Evolutionary conservation across 495 filamentous ascomycete genomes (phyloP), one percentile per base, ranked within the genome.

Genomic region (Penicilliopsis zonata): DNA sequence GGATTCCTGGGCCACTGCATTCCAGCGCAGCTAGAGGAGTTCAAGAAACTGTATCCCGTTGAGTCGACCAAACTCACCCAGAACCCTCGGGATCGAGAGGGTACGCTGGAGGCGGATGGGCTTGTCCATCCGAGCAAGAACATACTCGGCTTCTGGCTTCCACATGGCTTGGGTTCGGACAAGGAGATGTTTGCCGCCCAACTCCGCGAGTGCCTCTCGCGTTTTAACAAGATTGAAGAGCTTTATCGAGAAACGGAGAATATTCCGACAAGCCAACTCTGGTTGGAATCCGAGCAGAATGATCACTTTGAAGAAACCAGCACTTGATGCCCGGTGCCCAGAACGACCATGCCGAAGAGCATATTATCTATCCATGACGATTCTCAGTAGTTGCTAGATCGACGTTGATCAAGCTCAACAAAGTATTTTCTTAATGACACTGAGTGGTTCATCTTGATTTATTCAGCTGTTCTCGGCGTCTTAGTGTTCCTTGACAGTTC

Each of bases 71-170:
- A 3, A 22, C 20, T 32, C 13, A 3, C 12, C 13, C 16, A 32
- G 13, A 4, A 3, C 5, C 30, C 30, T 8, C 16, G 18, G 13
- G 30, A 19, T n/a, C 4, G 30, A 2, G 30, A 21, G 30, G 12
- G 17, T 12, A 5, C 3, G 9, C 5, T 21, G 30, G 18, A 22
- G 5, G 19, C 12, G 6, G 6, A 32, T 32, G 30, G 8, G 7
- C 9, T 8, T 13, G 4, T 18, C 7, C 9, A 22, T 5, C 31
- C 18, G 6, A 29, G 3, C 9, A 13, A 36, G 5, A 18, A 28
- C n/a, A 18, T n/a, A 13, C 30, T 36, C 18, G 33, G 33, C 3
- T 36, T 36, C 12, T 36, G 33, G 33, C 24, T 36, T 18, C 33
- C 33, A n/a, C 33, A 36, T 30, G 33, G 33, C 13, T 9, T 35